These are phyloP conservation scores for Russula foetens DNA, from an alignment of 768 basidiomycete species.

Conservation along the genomic window DNA sequence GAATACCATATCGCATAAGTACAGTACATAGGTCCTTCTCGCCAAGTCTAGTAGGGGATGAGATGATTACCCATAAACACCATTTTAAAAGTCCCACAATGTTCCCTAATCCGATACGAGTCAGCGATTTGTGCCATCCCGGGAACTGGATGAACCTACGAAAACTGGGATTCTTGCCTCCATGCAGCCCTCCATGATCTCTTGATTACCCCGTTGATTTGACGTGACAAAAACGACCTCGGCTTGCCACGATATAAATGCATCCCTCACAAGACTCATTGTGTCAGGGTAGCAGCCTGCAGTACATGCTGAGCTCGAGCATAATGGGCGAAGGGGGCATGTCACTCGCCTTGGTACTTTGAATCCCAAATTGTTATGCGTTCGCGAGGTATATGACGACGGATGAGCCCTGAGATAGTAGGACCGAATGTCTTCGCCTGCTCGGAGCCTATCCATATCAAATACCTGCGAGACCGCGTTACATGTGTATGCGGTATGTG, in stretches of 20 bases:
- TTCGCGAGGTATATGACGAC: constrained; percentile 62
- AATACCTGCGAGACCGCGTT: constrained; percentile 40
- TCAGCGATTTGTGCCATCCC: neutral
- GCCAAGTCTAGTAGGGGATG: too few species aligned
- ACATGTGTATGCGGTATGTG: neutral
- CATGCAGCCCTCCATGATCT: constrained; percentile 75
- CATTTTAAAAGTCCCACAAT: constrained; percentile 55
- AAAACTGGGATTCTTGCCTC: constrained; percentile 52
- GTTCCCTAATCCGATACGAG: constrained; percentile 33
- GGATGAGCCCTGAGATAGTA: constrained; percentile 67
- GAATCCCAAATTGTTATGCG: constrained; percentile 73
- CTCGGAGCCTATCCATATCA: constrained; percentile 82
- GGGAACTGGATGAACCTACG: constrained; percentile 11
- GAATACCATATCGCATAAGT: neutral
- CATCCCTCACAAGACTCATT: constrained; percentile 67
- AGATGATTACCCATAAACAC: neutral
- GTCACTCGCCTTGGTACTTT: constrained; percentile 38
- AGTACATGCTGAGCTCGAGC: neutral
- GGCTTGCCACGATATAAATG: constrained; percentile 59
- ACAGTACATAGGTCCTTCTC: neutral
- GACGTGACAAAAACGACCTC: constrained; percentile 83
- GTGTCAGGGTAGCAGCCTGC: constrained; percentile 64
- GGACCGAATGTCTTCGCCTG: constrained; percentile 82
- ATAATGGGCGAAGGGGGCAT: neutral
- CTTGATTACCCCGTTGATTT: constrained; percentile 70